A percentile compares a stretch with the other conserved stretches of the same genome.
phyloP scores from a whole-genome alignment of 371 early-diverging fungal genomes.

The Mucor sp. region DNA sequence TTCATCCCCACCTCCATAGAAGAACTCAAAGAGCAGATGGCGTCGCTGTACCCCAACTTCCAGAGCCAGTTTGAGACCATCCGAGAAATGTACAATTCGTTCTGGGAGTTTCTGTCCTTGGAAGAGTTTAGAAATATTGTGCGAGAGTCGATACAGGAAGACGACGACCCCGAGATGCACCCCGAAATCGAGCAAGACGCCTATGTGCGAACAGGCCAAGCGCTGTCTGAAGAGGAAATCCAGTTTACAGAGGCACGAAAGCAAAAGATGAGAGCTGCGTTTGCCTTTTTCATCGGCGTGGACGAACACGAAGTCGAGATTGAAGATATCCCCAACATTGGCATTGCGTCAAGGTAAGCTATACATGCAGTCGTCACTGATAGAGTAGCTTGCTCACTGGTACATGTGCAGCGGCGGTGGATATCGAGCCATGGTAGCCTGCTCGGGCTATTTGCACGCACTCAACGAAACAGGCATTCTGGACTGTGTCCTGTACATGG shows the following conservation, averaged over 20 bases:
- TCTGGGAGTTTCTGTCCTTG: slow-evolving; percentile 39
- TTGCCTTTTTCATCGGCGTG: slow-evolving; percentile 73
- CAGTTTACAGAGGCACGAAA: slow-evolving; percentile 52
- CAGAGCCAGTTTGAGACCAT: slow-evolving; percentile 29
- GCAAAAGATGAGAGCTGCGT: slow-evolving; percentile 50
- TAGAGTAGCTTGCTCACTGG: background rate
- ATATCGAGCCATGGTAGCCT: slow-evolving; percentile 71
- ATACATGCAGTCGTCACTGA: background rate
- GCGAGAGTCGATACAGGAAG: slow-evolving; percentile 27
- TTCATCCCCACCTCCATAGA: slow-evolving; percentile 23
- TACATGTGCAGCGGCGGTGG: slow-evolving; percentile 63
- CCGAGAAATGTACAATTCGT: slow-evolving; percentile 27
- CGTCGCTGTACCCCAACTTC: slow-evolving; percentile 28
- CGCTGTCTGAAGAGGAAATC: slow-evolving; percentile 47
- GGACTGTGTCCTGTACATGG: slow-evolving; percentile 64
- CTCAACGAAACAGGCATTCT: slow-evolving; percentile 58
- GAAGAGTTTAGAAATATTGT: slow-evolving; percentile 39
- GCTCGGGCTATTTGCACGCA: slow-evolving; percentile 60
- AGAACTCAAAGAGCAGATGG: slow-evolving; percentile 22
- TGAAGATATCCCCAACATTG: slow-evolving; percentile 68
- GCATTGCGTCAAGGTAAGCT: slow-evolving; percentile 63
- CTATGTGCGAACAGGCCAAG: slow-evolving; percentile 41
- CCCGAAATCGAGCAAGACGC: slow-evolving; percentile 43
- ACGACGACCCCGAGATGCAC: slow-evolving; percentile 18
- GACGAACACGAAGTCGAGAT: slow-evolving; percentile 55